A percentile compares a stretch with the other conserved stretches of the same genome.
phyloP scores from a whole-genome alignment of 495 filamentous ascomycete genomes.

The Penicillium desertorum region DNA sequence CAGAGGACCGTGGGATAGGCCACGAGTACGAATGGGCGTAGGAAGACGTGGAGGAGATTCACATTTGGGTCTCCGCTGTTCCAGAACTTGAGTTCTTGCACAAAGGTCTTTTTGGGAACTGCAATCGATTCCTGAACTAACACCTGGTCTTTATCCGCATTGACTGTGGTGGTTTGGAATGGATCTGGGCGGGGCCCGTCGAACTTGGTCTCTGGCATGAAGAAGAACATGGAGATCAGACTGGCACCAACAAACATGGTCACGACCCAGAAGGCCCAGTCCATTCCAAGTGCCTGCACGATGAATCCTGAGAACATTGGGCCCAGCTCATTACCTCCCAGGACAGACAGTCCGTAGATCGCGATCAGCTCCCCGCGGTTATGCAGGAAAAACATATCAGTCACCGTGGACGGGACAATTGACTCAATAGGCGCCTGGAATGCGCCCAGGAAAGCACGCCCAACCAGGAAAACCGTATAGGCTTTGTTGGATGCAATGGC shows the following conservation, averaged over 20 bases:
- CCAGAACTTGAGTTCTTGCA: conserved; percentile 41
- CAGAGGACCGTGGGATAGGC: conserved; percentile 51
- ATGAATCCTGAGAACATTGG: conserved; percentile 53
- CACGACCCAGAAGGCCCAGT: conserved; percentile 52
- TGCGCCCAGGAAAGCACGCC: conserved; percentile 50
- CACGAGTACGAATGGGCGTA: conserved; percentile 48
- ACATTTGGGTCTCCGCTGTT: conserved; percentile 40
- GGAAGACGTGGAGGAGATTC: conserved; percentile 41
- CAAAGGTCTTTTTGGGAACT: conserved; percentile 25
- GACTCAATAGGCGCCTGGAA: conserved; percentile 52
- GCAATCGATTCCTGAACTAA: conserved; percentile 1
- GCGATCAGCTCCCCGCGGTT: conserved; percentile 52
- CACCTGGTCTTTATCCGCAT: not conserved
- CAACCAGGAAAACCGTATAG: conserved; percentile 44
- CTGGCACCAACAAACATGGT: conserved; percentile 45
- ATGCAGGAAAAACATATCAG: conserved; percentile 60
- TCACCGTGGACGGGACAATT: conserved; percentile 49
- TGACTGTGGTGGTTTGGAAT: not conserved
- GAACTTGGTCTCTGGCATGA: conserved; percentile 54
- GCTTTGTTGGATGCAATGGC: conserved; percentile 36
- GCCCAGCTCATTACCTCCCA: conserved; percentile 45
- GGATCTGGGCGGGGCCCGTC: conserved; percentile 18
- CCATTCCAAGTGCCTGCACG: conserved; percentile 48
- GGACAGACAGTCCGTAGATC: conserved; percentile 46
- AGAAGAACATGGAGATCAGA: conserved; percentile 48